These are phyloP conservation scores for Candida hispaniensis DNA, from an alignment of 805 yeast species.

Conservation along the genomic window DNA sequence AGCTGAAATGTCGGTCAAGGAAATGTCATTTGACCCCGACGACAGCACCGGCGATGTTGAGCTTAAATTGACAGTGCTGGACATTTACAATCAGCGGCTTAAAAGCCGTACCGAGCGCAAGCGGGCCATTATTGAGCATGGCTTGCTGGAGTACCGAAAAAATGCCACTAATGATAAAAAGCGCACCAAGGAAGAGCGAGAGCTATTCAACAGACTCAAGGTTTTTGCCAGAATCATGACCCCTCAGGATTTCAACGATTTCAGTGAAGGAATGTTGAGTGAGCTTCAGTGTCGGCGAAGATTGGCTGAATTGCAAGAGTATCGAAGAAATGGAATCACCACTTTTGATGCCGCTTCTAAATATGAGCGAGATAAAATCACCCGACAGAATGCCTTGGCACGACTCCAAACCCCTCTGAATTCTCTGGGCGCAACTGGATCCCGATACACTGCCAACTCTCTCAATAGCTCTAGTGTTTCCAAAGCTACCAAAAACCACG, in stretches of 20 bases:
- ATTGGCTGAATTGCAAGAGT: conserved; percentile 83
- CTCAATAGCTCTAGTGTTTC: conserved; percentile 11
- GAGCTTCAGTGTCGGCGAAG: conserved; percentile 72
- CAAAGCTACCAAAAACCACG: conserved; percentile 13
- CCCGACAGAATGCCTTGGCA: conserved; percentile 52
- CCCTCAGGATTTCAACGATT: conserved; percentile 66
- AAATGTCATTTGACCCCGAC: conserved; percentile 90
- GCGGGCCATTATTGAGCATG: conserved; percentile 64
- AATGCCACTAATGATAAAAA: conserved; percentile 74
- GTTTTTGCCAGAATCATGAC: conserved; percentile 75
- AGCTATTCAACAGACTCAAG: conserved; percentile 60
- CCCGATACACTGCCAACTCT: conserved; percentile 18
- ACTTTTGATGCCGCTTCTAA: conserved; percentile 70
- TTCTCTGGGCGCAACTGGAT: conserved; percentile 11
- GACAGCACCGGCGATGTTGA: conserved; percentile 84
- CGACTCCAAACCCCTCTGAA: conserved; percentile 29
- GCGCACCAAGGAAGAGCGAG: conserved; percentile 82
- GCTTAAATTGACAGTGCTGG: conserved; percentile 74
- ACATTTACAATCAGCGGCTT: conserved; percentile 79
- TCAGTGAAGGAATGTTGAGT: conserved; percentile 58
- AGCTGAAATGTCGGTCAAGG: conserved; percentile 88
- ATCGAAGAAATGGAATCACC: conserved; percentile 84
- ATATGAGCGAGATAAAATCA: conserved; percentile 79
- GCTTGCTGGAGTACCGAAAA: conserved; percentile 73
- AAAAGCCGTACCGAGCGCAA: conserved; percentile 91